These are phyloP conservation scores for Takakia lepidozioides DNA, from an alignment of 225 moss, liverwort and hornwort species.

Conservation along the genomic window DNA sequence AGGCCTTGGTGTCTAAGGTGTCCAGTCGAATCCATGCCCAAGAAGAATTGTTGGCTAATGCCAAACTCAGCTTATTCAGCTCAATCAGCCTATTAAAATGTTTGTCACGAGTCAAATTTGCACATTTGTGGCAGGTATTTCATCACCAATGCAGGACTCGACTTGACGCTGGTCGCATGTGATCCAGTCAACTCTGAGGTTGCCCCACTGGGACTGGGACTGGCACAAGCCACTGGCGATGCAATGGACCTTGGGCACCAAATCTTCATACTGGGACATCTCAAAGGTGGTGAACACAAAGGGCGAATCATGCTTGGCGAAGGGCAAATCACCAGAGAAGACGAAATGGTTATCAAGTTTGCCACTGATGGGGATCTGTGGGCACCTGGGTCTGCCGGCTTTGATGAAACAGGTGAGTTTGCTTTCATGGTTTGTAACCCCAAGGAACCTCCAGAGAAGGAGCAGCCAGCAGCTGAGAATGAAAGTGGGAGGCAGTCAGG, in stretches of 20 bases:
- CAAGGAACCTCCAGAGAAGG: conserved; percentile 9
- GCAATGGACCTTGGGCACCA: conserved; percentile 11
- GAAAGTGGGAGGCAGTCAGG: conserved; percentile 14
- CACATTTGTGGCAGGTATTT: conserved; percentile 24
- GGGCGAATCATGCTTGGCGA: conserved; percentile 27
- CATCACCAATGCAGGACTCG: conserved; percentile 20
- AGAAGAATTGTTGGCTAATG: too few species aligned
- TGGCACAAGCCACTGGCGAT: conserved; percentile 6
- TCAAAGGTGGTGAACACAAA: conserved; percentile 17
- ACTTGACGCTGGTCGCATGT: conserved; percentile 30
- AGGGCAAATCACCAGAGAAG: conserved; percentile 18
- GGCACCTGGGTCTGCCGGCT: conserved; percentile 39
- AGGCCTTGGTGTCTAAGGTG: not conserved
- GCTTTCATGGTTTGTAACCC: conserved; percentile 19
- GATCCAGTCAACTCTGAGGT: conserved; percentile 19
- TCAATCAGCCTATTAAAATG: too few species aligned
- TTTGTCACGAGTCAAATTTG: not conserved
- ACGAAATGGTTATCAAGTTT: conserved; percentile 24
- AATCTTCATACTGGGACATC: conserved; percentile 24
- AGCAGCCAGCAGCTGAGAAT: conserved; percentile 5
- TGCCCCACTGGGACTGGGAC: conserved; percentile 11
- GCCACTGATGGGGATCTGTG: conserved; percentile 19
- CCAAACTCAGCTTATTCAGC: too few species aligned
- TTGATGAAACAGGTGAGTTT: conserved; percentile 28
- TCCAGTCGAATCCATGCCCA: too few species aligned